Base-by-base conservation (phyloP, 495 filamentous ascomycete species). In the Rostrohypoxylon terebratum region DNA sequence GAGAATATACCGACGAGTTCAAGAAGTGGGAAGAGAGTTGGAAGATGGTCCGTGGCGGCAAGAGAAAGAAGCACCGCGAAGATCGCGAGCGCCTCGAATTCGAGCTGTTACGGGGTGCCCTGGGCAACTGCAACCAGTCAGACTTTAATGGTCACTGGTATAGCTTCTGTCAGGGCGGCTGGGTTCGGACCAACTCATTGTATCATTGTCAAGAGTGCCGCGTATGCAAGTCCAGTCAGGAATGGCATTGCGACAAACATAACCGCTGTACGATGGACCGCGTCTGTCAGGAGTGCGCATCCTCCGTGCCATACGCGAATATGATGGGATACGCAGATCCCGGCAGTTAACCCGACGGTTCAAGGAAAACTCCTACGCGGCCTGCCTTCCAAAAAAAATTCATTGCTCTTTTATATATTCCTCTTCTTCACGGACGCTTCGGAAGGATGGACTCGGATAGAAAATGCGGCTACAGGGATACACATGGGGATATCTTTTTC, bases 231-330 rank as follows among this genome's bases (percentile, higher is more conserved):
- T 60, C 74, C 25, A 75, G 57, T 40, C 44, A 21, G 3, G 76
- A 78, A 36, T 78, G 76, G 76, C 76, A 78, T 40, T 78, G 76
- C 40, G 71, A 69, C 20, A 77, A 77, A 36, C 76, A 78, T 54
- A 66, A 61, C 23, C 72, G 69, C 33, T 78, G 74, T 40, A 75
- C 66, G 0, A 63, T 69, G 20, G 72, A 75, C 21, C 74, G 63
- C 18, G 53, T 71, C 18, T 78, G 76, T 40, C 67, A 71, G 6
- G 69, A 66, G n/a, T 78, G 76, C 54, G 66, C 65, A 36, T 65
- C 65, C 5, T 28, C 58, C 3, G 25, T 44, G 10, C 63, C 66
- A 51, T 74, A 74, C n/a, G 7, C 71, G 28, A 66, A 63, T 47
- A 78, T 75, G 66, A 47, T 78, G 42, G 47, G 68, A 8, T 75